These are phyloP conservation scores for Cystofilobasidium macerans DNA, from an alignment of 768 basidiomycete genomes.

Conservation along the genomic window DNA sequence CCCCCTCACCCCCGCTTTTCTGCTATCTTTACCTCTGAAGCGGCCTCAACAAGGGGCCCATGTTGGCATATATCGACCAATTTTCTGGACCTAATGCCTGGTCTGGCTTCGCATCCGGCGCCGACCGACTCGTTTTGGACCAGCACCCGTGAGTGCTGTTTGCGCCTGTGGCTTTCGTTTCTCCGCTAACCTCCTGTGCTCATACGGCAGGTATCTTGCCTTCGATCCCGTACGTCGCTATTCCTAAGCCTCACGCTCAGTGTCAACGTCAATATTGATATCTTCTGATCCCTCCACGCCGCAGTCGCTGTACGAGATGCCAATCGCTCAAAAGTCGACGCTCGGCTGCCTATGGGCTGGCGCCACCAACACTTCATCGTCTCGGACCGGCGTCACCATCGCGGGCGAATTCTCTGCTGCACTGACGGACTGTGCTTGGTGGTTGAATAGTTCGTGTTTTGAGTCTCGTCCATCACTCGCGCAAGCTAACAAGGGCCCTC, in stretches of 20 bases:
- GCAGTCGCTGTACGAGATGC: neutral
- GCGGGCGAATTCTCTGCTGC: conserved; percentile 60
- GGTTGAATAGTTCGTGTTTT: conserved; percentile 41
- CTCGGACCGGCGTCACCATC: conserved; percentile 61
- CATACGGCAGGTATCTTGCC: conserved; percentile 25
- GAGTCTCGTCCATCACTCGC: neutral
- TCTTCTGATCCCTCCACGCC: neutral
- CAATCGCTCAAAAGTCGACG: neutral
- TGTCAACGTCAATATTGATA: no score
- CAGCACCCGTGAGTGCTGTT: conserved; percentile 44
- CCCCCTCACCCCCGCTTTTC: no score
- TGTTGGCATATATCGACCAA: conserved; percentile 43
- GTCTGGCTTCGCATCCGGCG: conserved; percentile 61
- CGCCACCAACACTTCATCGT: conserved; percentile 61
- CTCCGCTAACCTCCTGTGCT: neutral
- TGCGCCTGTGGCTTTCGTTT: no score
- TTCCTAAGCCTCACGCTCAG: no score
- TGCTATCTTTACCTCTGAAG: no score
- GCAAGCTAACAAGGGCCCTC: no score
- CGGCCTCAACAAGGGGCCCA: conserved; percentile 74
- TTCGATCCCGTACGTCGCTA: conserved; percentile 14
- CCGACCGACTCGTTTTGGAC: conserved; percentile 73
- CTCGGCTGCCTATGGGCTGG: conserved; percentile 49
- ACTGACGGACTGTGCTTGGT: conserved; percentile 36
- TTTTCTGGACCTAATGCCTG: conserved; percentile 47